Evolutionary conservation across 2,329 filamentous ascomycete genomes (phyloP).

Genomic region (Xylariaceae sp.): DNA sequence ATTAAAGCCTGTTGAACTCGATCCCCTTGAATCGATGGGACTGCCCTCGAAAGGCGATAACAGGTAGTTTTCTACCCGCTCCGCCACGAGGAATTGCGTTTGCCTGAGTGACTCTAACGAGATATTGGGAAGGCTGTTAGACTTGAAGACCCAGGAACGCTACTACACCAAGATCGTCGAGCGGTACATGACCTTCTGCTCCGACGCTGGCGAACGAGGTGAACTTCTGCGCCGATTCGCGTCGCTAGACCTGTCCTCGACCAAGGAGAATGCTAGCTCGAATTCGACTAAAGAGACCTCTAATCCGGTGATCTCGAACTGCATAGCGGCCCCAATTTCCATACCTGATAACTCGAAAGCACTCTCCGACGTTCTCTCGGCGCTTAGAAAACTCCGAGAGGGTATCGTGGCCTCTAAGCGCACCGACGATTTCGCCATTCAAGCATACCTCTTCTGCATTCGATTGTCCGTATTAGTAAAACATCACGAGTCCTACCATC

Average conservation of each 20-base stretch:
- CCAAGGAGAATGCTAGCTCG: conserved; percentile 44
- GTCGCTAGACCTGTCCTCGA: conserved; percentile 56
- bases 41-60: conserved; percentile 91
- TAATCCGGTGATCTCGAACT: conserved; percentile 24
- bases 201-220: conserved; percentile 71
- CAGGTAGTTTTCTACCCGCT: conserved; percentile 58
- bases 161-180: conserved; percentile 90
- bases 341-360: conserved; percentile 59
- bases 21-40: conserved; percentile 81
- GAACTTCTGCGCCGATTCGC: conserved; percentile 78
- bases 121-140: conserved; percentile 62
- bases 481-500: conserved; percentile 87
- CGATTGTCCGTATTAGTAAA: conserved; percentile 80
- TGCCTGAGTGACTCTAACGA: background rate
- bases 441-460: conserved; percentile 90
- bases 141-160: conserved; percentile 78
- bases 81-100: background rate
- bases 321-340: conserved; percentile 27
- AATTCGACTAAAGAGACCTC: conserved; percentile 12
- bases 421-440: conserved; percentile 80
- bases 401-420: conserved; percentile 81
- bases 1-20: conserved; percentile 74
- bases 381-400: conserved; percentile 90
- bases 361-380: conserved; percentile 76
- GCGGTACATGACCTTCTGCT: conserved; percentile 89